These are phyloP conservation scores for Byssochlamys sp. DNA, from an alignment of 2,329 filamentous ascomycete species.

Conservation along the genomic window DNA sequence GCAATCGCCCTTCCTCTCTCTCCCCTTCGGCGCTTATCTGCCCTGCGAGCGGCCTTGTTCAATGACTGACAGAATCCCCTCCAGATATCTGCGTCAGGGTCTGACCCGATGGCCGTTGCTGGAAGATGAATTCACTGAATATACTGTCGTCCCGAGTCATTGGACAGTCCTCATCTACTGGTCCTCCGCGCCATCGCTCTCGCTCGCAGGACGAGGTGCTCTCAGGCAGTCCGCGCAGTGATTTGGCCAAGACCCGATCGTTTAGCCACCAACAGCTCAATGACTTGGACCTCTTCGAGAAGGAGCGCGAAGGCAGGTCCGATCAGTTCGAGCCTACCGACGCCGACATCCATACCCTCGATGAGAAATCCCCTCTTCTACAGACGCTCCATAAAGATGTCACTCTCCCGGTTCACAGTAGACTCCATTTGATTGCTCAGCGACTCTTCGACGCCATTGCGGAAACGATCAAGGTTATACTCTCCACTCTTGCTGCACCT, in stretches of 20 bases:
- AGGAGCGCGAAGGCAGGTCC: conserved; percentile 16
- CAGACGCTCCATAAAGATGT: conserved; percentile 30
- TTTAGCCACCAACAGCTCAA: conserved; percentile 34
- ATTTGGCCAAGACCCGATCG: conserved; percentile 31
- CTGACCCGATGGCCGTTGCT: conserved; percentile 39
- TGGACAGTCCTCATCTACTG: conserved; percentile 46
- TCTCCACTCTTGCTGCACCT: conserved; percentile 69
- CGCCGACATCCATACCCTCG: conserved; percentile 31
- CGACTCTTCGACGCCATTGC: conserved; percentile 63
- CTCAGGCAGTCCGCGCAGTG: conserved; percentile 20
- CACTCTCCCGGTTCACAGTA: conserved; percentile 26
- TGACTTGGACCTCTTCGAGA: conserved; percentile 20
- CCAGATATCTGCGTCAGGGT: conserved; percentile 27
- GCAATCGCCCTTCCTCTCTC: conserved; percentile 9
- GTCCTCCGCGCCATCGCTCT: conserved; percentile 42
- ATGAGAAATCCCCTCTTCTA: conserved; percentile 65
- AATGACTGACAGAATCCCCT: conserved; percentile 1
- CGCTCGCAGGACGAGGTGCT: conserved; percentile 42
- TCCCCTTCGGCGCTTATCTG: conserved; percentile 1
- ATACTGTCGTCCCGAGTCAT: conserved; percentile 79
- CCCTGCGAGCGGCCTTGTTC: neutral
- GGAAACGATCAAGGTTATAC: conserved; percentile 65
- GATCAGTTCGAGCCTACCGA: conserved; percentile 17
- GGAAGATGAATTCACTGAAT: conserved; percentile 92
- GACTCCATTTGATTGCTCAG: conserved; percentile 50